phyloP scores from a whole-genome alignment of 2,329 filamentous ascomycete genomes.

The Hymenoscyphus fructigenus region DNA sequence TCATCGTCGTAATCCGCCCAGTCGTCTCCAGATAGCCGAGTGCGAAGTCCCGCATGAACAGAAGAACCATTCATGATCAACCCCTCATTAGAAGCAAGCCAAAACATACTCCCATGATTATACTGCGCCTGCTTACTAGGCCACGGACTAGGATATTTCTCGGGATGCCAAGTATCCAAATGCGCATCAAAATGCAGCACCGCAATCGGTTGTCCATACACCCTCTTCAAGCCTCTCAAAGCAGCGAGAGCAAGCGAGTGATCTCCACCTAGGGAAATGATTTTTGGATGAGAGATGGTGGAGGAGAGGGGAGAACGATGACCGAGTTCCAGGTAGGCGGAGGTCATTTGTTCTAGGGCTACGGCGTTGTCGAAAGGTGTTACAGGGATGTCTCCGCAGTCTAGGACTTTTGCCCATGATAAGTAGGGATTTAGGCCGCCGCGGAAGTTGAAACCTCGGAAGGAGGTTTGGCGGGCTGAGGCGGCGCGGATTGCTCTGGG shows the following conservation, averaged over 20 bases:
- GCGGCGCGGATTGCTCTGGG: slow-evolving; percentile 84
- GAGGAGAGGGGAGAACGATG: slow-evolving; percentile 31
- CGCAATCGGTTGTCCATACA: slow-evolving; percentile 61
- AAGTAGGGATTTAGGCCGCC: slow-evolving; percentile 81
- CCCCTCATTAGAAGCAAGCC: slow-evolving; percentile 79
- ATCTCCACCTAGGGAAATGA: slow-evolving; percentile 72
- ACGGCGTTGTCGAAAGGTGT: slow-evolving; percentile 84
- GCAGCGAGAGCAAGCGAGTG: slow-evolving; percentile 70
- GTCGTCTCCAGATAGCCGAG: slow-evolving; percentile 65
- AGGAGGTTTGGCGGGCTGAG: slow-evolving; percentile 75
- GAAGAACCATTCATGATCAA: slow-evolving; percentile 71
- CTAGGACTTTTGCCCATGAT: slow-evolving; percentile 75
- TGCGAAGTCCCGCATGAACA: slow-evolving; percentile 82
- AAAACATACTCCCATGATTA: slow-evolving; percentile 91
- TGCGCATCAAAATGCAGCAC: slow-evolving; percentile 72
- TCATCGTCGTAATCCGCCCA: slow-evolving; percentile 72
- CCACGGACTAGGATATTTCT: slow-evolving; percentile 79
- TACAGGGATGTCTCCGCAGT: slow-evolving; percentile 89
- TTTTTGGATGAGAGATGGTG: slow-evolving; percentile 25
- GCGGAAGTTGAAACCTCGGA: slow-evolving; percentile 79
- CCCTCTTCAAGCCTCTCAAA: slow-evolving; percentile 61
- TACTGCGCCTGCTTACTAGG: slow-evolving; percentile 68
- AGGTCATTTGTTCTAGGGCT: slow-evolving; percentile 76
- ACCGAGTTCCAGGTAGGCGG: slow-evolving; percentile 33
- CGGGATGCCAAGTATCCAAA: slow-evolving; percentile 40